Evolutionary conservation across 2,329 filamentous ascomycete genomes (phyloP).

Genomic region (Aureobasidium sp.): DNA sequence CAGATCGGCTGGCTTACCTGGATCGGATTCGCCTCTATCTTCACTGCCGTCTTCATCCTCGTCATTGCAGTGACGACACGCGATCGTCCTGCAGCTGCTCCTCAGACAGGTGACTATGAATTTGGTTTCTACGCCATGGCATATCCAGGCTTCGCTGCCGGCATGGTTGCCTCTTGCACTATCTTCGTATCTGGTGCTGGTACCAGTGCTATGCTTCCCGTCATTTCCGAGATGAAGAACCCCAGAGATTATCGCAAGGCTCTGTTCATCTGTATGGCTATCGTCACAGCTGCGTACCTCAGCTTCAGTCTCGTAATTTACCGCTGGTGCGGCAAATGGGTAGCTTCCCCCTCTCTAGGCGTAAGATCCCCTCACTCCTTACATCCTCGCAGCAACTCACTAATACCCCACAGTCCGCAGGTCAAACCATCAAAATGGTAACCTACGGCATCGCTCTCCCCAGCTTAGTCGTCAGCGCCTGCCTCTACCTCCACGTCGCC

Average conservation of each 20-base stretch:
- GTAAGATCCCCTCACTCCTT: background rate
- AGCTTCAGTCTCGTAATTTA: slow-evolving; percentile 54
- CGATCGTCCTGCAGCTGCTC: slow-evolving; percentile 52
- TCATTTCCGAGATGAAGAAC: slow-evolving; percentile 57
- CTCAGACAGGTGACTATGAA: slow-evolving; percentile 50
- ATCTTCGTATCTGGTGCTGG: slow-evolving; percentile 54
- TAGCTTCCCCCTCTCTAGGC: slow-evolving; percentile 53
- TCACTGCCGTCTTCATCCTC: slow-evolving; percentile 40
- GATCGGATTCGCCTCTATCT: slow-evolving; percentile 51
- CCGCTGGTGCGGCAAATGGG: slow-evolving; percentile 53
- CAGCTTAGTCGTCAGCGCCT: slow-evolving; percentile 44
- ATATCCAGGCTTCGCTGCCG: slow-evolving; percentile 48
- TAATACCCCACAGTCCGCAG: slow-evolving; percentile 35
- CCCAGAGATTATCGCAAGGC: slow-evolving; percentile 54
- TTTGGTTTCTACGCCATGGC: slow-evolving; percentile 50
- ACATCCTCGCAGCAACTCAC: background rate
- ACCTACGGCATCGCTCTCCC: slow-evolving; percentile 51
- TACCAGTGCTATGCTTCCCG: slow-evolving; percentile 54
- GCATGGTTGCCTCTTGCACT: slow-evolving; percentile 49
- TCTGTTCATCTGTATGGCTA: slow-evolving; percentile 50
- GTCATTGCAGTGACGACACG: slow-evolving; percentile 44
- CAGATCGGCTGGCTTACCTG: slow-evolving; percentile 56
- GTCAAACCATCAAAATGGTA: slow-evolving; percentile 51
- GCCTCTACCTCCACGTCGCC: slow-evolving; percentile 41
- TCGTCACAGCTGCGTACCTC: slow-evolving; percentile 50